phyloP scores from a whole-genome alignment of 129 eudicot species.

The Pseudognaphalium luteoalbum region DNA sequence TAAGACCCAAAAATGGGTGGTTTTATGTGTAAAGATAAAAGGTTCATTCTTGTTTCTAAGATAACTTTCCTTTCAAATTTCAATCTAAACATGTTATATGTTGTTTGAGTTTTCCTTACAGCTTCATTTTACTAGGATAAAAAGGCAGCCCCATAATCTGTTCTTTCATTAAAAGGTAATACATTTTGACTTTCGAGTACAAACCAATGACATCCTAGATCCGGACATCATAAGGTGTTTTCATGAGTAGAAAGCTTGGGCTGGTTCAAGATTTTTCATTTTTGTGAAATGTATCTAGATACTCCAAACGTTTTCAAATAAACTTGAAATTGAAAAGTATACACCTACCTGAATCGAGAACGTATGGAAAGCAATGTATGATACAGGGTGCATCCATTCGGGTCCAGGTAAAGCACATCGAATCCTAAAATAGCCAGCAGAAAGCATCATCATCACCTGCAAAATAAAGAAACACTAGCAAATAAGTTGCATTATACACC shows the following conservation, averaged over 20 bases:
- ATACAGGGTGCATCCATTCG: constrained; percentile 82
- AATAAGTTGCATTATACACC: neutral
- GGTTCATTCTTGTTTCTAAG: neutral
- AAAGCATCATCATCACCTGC: constrained; percentile 90
- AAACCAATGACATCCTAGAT: neutral
- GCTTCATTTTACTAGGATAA: neutral
- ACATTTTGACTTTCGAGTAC: neutral
- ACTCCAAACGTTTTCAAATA: neutral
- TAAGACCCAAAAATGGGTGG: neutral
- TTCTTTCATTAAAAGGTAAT: neutral
- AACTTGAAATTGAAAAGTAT: neutral
- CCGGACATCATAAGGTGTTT: neutral
- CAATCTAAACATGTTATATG: no score
- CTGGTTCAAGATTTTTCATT: neutral
- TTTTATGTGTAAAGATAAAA: neutral
- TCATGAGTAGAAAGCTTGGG: neutral
- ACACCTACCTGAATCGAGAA: constrained; percentile 75
- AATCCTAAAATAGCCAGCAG: constrained; percentile 88
- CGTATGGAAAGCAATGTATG: constrained; percentile 90
- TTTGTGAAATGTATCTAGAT: neutral
- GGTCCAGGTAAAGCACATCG: constrained; percentile 84
- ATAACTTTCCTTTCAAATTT: no score
- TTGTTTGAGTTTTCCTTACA: no score
- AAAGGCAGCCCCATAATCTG: no score
- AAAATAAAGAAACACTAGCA: neutral